These are phyloP conservation scores for Rutstroemia sp. DNA, from an alignment of 2,329 filamentous ascomycete species.

Conservation along the genomic window DNA sequence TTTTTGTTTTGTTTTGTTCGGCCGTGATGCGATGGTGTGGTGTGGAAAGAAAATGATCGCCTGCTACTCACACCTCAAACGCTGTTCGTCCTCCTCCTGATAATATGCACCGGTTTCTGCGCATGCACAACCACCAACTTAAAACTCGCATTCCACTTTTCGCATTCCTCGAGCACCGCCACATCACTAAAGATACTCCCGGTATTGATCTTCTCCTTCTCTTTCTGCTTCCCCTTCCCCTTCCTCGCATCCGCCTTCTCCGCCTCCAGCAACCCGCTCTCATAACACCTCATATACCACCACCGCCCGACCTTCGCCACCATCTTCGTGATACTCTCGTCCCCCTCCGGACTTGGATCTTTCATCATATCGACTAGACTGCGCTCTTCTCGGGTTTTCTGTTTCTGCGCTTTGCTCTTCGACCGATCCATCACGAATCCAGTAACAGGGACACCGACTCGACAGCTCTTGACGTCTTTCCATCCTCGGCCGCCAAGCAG, in stretches of 20 bases:
- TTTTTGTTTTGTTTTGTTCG: too few species aligned
- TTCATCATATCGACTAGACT: slow-evolving; percentile 66
- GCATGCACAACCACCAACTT: slow-evolving; percentile 85
- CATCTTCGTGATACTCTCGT: slow-evolving; percentile 86
- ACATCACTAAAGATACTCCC: slow-evolving; percentile 73
- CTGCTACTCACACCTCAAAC: slow-evolving; percentile 15
- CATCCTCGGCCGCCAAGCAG: slow-evolving; percentile 65
- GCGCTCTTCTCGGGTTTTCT: slow-evolving; percentile 18
- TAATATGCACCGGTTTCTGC: slow-evolving; percentile 23
- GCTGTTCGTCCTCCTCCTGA: slow-evolving; percentile 21
- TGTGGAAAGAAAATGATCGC: too few species aligned
- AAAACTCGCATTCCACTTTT: slow-evolving; percentile 78
- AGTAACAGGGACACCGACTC: slow-evolving; percentile 69
- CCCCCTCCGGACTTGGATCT: slow-evolving; percentile 60
- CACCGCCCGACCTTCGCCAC: slow-evolving; percentile 86
- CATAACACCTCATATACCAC: slow-evolving; percentile 96
- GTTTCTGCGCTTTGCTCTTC: slow-evolving; percentile 2
- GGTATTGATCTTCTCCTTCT: slow-evolving; percentile 20
- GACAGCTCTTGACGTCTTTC: slow-evolving; percentile 63
- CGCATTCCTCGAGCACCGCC: slow-evolving; percentile 72
- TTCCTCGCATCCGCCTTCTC: neutral
- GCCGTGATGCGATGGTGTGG: too few species aligned
- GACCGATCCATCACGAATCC: slow-evolving; percentile 35
- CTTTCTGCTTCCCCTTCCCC: neutral
- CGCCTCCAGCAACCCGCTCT: slow-evolving; percentile 32